Conservation (phyloP, 805 yeast species). For the Hanseniaspora vineae region DNA sequence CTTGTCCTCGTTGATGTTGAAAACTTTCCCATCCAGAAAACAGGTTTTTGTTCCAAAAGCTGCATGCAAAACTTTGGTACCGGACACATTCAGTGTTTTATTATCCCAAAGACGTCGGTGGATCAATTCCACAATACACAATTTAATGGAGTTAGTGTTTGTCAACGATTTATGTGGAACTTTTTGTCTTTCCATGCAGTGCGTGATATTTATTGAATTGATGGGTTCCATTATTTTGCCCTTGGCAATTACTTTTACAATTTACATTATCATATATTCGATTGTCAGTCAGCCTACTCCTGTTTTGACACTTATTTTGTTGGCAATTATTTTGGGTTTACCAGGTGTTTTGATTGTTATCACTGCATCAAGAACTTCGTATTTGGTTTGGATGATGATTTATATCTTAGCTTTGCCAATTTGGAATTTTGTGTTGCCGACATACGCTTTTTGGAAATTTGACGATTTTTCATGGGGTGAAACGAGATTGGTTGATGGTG, state of each 20-base stretch:
- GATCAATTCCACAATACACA: constrained; percentile 92
- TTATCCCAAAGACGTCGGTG: constrained; percentile 92
- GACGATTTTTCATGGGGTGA: constrained; percentile 97
- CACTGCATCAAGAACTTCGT: constrained; percentile 63
- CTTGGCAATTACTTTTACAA: constrained; percentile 70
- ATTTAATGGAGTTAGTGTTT: constrained; percentile 72
- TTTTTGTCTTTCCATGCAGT: constrained; percentile 91
- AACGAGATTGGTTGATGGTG: constrained; percentile 54
- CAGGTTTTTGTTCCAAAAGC: constrained; percentile 83
- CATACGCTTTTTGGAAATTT: constrained; percentile 86
- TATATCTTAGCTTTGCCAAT: constrained; percentile 77
- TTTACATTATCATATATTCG: constrained; percentile 64
- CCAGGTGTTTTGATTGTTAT: constrained; percentile 75
- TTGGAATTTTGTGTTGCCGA: constrained; percentile 83
- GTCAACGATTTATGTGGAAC: constrained; percentile 88
- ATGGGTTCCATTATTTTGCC: constrained; percentile 84
- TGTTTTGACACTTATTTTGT: constrained; percentile 55
- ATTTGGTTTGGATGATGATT: constrained; percentile 65
- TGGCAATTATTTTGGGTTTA: constrained; percentile 70
- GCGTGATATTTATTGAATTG: constrained; percentile 71
- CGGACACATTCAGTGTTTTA: constrained; percentile 63
- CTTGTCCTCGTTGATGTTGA: constrained; percentile 72
- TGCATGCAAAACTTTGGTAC: constrained; percentile 85
- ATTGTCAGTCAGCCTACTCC: constrained; percentile 69
- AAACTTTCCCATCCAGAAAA: constrained; percentile 79